These are phyloP conservation scores for Axilococcus clingmanii DNA, from an alignment of 139 green algal species.

Conservation along the genomic window DNA sequence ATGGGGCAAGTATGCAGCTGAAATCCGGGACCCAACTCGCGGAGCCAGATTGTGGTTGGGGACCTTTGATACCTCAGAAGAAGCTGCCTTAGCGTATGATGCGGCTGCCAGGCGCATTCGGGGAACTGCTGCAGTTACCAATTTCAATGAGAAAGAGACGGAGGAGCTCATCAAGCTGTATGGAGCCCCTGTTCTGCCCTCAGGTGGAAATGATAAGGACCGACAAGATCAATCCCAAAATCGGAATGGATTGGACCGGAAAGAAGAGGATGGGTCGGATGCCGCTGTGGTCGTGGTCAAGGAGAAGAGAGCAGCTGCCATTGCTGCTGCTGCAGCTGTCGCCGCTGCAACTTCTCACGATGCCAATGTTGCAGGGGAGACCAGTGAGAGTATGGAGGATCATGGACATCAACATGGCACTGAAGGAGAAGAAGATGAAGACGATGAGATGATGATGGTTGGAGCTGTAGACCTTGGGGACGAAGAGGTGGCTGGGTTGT, in stretches of 20 bases:
- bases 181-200: conserved; percentile 6
- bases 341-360: too few relatives aligned
- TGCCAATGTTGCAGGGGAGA: too few relatives aligned
- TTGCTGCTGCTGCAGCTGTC: too few relatives aligned
- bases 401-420: too few relatives aligned
- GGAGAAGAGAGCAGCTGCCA: too few relatives aligned
- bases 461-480: too few relatives aligned
- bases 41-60: conserved; percentile 85
- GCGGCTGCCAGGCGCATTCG: conserved; percentile 67
- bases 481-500: conserved; percentile 5
- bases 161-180: conserved; percentile 9
- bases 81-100: conserved; percentile 79
- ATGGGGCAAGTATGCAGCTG: conserved; percentile 96
- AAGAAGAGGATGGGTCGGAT: not conserved
- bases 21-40: conserved; percentile 92
- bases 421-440: too few relatives aligned
- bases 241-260: not conserved
- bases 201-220: not conserved
- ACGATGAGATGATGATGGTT: not conserved
- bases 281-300: not conserved
- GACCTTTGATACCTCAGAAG: conserved; percentile 85
- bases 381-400: too few relatives aligned
- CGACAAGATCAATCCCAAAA: not conserved
- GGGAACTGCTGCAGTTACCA: conserved; percentile 57
- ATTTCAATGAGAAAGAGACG: conserved; percentile 42